Evolutionary conservation across 345 rosid genomes (phyloP).

Genomic region (Rhizophora apiculata): DNA sequence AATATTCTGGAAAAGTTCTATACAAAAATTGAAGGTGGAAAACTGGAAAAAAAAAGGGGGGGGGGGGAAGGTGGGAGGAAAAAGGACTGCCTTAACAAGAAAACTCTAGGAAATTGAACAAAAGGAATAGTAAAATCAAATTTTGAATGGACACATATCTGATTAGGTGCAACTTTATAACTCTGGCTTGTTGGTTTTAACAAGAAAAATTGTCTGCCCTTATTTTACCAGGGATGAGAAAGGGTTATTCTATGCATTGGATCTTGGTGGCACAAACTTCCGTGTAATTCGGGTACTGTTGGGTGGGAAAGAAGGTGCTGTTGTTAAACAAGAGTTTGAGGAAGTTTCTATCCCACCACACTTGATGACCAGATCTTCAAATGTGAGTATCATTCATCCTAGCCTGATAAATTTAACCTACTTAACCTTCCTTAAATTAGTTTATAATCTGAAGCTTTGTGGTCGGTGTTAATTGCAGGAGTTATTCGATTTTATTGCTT

Average conservation of each 20-base stretch:
- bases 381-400: slow-evolving; percentile 41
- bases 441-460: slow-evolving; percentile 20
- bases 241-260: slow-evolving; percentile 88
- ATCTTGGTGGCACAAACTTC: slow-evolving; percentile 97
- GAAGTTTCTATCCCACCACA: slow-evolving; percentile 88
- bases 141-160: neutral
- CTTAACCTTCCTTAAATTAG: slow-evolving; percentile 3
- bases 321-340: slow-evolving; percentile 66
- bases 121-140: neutral
- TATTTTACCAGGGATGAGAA: slow-evolving; percentile 59
- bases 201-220: neutral
- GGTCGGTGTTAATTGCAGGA: slow-evolving; percentile 48
- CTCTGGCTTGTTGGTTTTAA: neutral
- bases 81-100: neutral
- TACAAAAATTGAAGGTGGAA: neutral
- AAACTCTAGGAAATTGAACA: neutral
- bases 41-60: neutral
- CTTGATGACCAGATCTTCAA: slow-evolving; percentile 73
- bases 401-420: neutral
- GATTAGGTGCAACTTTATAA: neutral
- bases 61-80: neutral
- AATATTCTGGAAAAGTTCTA: neutral
- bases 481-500: slow-evolving; percentile 63
- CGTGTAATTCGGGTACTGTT: slow-evolving; percentile 82
- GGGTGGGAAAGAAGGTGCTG: slow-evolving; percentile 61